Evolutionary conservation across 768 basidiomycete genomes (phyloP).

Genomic region (Kwoniella shandongensis): DNA sequence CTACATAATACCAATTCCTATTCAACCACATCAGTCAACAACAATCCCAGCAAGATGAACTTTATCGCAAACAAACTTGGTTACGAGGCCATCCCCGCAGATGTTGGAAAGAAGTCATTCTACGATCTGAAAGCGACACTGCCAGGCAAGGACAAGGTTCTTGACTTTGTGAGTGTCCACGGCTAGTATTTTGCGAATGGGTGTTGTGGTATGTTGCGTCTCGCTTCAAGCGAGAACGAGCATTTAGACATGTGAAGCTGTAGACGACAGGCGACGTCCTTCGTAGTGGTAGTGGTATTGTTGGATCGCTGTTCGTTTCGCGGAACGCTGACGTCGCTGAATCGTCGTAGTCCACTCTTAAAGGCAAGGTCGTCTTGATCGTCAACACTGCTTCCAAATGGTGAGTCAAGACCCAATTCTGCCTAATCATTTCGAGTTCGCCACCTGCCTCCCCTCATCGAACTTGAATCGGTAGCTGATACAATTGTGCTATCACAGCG

Average conservation of each 20-base stretch:
- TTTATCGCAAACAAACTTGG: conserved; percentile 34
- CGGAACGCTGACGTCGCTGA: conserved; percentile 5
- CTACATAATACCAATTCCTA: too few species aligned
- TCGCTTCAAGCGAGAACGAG: too few species aligned
- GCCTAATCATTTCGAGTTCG: not conserved
- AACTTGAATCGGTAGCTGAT: not conserved
- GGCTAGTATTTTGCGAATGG: not conserved
- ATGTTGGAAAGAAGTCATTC: conserved; percentile 34
- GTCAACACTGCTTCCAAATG: conserved; percentile 55
- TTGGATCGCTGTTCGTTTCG: not conserved
- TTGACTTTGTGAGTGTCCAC: conserved; percentile 39
- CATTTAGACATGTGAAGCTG: too few species aligned
- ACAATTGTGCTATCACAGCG: conserved; percentile 23
- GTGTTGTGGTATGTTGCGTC: not conserved
- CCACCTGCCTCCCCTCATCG: not conserved
- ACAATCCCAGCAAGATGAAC: too few species aligned
- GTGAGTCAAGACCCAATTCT: conserved; percentile 46
- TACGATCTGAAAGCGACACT: conserved; percentile 49
- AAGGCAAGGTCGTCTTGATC: conserved; percentile 54
- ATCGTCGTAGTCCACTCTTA: conserved; percentile 25
- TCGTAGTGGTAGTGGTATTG: too few species aligned
- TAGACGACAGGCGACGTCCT: too few species aligned
- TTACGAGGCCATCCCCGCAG: conserved; percentile 41
- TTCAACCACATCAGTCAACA: too few species aligned
- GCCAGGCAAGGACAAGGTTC: conserved; percentile 38